Evolutionary conservation across 768 basidiomycete genomes (phyloP).

Genomic region (Trametes maxima): DNA sequence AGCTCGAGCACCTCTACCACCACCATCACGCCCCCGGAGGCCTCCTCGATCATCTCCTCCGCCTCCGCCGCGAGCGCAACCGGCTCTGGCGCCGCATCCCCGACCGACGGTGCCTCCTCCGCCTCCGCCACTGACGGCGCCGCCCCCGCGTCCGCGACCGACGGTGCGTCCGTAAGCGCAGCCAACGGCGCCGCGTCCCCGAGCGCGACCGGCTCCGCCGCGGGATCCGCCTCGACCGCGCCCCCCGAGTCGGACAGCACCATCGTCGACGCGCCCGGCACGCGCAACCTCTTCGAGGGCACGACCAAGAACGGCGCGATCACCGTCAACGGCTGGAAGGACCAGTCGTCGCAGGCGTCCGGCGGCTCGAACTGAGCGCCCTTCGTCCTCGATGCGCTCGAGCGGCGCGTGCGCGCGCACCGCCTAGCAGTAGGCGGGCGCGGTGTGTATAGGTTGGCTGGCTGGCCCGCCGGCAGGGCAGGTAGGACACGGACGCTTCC

Average conservation of each 20-base stretch:
- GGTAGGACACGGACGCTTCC: conserved; percentile 13
- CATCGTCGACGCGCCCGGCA: conserved; percentile 32
- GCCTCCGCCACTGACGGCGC: conserved; percentile 6
- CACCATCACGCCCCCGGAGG: conserved; percentile 31
- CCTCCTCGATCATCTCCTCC: conserved; percentile 36
- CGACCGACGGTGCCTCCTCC: conserved; percentile 2
- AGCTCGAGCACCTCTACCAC: conserved; percentile 22
- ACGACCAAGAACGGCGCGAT: conserved; percentile 43
- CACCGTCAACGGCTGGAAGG: conserved; percentile 49
- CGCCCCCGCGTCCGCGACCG: conserved; percentile 25
- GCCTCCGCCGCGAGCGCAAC: conserved; percentile 6
- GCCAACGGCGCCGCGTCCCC: conserved; percentile 23
- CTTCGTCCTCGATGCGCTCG: background rate
- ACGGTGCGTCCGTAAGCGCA: conserved; percentile 27
- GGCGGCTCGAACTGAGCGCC: background rate
- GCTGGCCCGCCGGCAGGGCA: background rate
- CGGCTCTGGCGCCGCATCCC: conserved; percentile 19
- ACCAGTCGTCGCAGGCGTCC: background rate
- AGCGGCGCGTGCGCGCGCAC: background rate
- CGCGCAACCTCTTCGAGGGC: conserved; percentile 47
- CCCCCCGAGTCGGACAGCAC: conserved; percentile 21
- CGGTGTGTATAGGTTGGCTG: conserved; percentile 3
- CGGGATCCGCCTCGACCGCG: conserved; percentile 26
- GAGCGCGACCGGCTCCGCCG: conserved; percentile 26
- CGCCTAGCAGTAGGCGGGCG: background rate